phyloP scores from a whole-genome alignment of 2,329 filamentous ascomycete species.

The Tolypocladium inflatum region DNA sequence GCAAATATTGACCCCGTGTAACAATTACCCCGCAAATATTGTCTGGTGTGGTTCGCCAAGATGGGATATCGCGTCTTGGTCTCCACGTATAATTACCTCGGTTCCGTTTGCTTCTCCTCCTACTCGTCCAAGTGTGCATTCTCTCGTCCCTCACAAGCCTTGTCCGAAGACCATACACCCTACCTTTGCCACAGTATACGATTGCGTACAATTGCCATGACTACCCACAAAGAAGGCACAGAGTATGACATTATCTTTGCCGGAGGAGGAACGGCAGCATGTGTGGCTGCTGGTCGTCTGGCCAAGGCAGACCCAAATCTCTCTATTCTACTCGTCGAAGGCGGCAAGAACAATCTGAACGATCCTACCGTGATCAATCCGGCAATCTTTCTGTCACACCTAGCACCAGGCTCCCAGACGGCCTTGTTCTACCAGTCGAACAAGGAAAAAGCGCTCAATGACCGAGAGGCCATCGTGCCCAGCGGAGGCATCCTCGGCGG shows the following conservation, averaged over 20 bases:
- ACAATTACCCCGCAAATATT: no score
- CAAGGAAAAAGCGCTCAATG: conserved; percentile 12
- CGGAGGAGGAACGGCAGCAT: conserved; percentile 16
- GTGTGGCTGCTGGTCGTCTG: conserved; percentile 15
- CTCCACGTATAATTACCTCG: background rate
- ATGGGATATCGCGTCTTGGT: background rate
- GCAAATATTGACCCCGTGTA: no score
- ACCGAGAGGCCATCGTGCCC: conserved; percentile 12
- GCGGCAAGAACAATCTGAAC: conserved; percentile 15
- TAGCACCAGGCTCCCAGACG: conserved; percentile 10
- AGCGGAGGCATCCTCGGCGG: conserved; percentile 19
- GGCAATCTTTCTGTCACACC: conserved; percentile 10
- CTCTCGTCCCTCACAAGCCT: background rate
- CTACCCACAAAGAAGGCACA: conserved; percentile 3
- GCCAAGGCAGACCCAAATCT: conserved; percentile 14
- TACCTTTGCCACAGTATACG: background rate
- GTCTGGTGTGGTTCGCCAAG: no score
- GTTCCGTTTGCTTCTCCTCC: background rate
- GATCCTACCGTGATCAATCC: conserved; percentile 14
- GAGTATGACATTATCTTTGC: conserved; percentile 14
- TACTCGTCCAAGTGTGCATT: background rate
- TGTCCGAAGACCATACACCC: rapidly evolving
- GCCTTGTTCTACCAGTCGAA: conserved; percentile 13
- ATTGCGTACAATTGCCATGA: conserved; percentile 1
- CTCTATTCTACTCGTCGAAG: conserved; percentile 17